phyloP scores from a whole-genome alignment of 192 early-diverging fungal species.

The Gigaspora rosea region DNA sequence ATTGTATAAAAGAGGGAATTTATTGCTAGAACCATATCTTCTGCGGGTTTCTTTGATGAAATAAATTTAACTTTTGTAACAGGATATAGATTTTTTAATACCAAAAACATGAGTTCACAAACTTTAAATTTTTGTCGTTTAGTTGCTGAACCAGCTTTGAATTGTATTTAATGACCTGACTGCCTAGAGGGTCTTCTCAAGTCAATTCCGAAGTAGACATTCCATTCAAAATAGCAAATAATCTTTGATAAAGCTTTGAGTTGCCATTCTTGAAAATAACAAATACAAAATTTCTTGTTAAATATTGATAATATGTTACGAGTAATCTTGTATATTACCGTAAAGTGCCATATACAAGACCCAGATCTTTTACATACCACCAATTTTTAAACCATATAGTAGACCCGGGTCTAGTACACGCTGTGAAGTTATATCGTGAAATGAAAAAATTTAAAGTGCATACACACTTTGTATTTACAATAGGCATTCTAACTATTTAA shows the following conservation, averaged over 20 bases:
- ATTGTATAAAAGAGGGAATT: not conserved
- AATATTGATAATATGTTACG: too few species aligned
- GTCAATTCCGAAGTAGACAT: not conserved
- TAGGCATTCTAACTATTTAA: too few species aligned
- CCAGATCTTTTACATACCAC: too few species aligned
- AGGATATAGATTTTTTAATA: not conserved
- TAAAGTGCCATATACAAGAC: too few species aligned
- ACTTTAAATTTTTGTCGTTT: not conserved
- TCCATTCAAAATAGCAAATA: constrained; percentile 1
- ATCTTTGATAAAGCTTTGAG: constrained; percentile 7
- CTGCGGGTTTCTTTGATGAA: not conserved
- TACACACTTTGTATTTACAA: too few species aligned
- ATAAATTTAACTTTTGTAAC: not conserved
- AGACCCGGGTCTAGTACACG: too few species aligned
- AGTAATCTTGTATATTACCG: too few species aligned
- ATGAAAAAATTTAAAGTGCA: too few species aligned
- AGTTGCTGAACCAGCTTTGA: not conserved
- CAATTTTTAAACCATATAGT: too few species aligned
- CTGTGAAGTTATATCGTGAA: too few species aligned
- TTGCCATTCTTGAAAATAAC: too few species aligned
- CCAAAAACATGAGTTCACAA: not conserved
- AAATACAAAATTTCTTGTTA: too few species aligned
- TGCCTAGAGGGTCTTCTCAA: not conserved
- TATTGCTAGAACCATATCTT: not conserved
- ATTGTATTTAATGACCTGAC: constrained; percentile 2